Conservation (phyloP, 257 asterid species). For the Ophiorrhiza pumila region DNA sequence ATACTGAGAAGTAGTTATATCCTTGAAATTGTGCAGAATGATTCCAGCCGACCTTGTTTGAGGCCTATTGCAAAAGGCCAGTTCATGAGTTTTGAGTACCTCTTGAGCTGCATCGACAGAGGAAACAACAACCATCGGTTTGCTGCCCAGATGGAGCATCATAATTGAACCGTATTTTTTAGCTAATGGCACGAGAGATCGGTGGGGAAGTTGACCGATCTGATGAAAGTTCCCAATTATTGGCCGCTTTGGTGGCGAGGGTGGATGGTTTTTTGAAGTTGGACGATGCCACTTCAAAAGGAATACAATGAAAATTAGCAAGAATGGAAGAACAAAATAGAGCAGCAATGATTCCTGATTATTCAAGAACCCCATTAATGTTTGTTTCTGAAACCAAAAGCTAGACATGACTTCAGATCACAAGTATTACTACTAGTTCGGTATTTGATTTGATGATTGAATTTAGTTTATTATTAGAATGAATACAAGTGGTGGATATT, state of each 20-base stretch:
- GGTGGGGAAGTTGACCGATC: too few species aligned
- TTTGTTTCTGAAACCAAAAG: not conserved
- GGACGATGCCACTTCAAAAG: not conserved
- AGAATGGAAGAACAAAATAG: not conserved
- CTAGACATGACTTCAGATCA: too few species aligned
- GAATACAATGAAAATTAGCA: not conserved
- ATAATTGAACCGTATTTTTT: not conserved
- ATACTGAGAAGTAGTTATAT: not conserved
- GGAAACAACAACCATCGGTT: not conserved
- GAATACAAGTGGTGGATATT: too few species aligned
- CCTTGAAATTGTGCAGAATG: not conserved
- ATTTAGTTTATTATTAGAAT: too few species aligned
- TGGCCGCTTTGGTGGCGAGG: conserved; percentile 2
- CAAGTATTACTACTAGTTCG: too few species aligned
- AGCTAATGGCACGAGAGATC: too few species aligned
- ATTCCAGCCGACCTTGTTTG: not conserved
- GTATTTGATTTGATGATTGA: too few species aligned
- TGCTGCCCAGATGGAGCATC: not conserved
- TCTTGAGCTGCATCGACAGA: not conserved
- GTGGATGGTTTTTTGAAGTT: not conserved
- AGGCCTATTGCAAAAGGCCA: not conserved
- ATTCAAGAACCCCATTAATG: too few species aligned
- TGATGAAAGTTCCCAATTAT: too few species aligned
- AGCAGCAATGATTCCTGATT: not conserved
- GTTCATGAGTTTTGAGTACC: not conserved